Evolutionary conservation across 2,329 filamentous ascomycete species (phyloP), one percentile per base, ranked within the genome.

Genomic region (Cladosporium sp.): DNA sequence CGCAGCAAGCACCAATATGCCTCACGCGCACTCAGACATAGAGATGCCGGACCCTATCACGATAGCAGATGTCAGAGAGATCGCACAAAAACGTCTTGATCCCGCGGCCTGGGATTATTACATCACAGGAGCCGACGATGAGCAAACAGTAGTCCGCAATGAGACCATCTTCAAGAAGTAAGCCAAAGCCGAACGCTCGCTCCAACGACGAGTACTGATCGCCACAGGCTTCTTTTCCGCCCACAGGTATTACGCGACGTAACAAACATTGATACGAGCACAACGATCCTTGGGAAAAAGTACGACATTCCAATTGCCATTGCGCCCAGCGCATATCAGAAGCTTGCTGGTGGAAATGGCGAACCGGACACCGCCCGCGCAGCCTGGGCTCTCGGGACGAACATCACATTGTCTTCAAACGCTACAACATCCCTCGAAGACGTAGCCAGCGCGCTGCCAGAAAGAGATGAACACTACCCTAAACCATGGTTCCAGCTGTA

Each of bases 401-500:
- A 73, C 58, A 66, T 77, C 54, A 74, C 70, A 0, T 67, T 77
- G 2, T 76, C 74, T 1, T 73, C 70, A 0, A 70, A 74, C 51
- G 78, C 84, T 2, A 85, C 79, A 5, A 79, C 77, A 32, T 77
- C 78, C 0, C 71, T 86, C n/a, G 85, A 87, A 71, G 82, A 86
- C 18, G 84, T 87, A 0, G 77, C 78, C 4, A 83, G 83, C 68
- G 80, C 81, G 26, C 82, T 88, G 71, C 70, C 74, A 0, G 10
- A 54, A 21, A 55, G 61, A 64, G 61, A 64, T 2, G 61, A 64
- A n/a, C 51, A 64, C n/a, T 64, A 64, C 36, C 61, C 61, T 1
- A 64, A 64, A 12, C 61, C 61, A 10, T 93, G 89, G 88, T 93
- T 85, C 74, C 86, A 88, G 71, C 78, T 87, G 60, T 85, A 83